Base-by-base conservation (phyloP, 345 rosid species). In the Brassica nigra region DNA sequence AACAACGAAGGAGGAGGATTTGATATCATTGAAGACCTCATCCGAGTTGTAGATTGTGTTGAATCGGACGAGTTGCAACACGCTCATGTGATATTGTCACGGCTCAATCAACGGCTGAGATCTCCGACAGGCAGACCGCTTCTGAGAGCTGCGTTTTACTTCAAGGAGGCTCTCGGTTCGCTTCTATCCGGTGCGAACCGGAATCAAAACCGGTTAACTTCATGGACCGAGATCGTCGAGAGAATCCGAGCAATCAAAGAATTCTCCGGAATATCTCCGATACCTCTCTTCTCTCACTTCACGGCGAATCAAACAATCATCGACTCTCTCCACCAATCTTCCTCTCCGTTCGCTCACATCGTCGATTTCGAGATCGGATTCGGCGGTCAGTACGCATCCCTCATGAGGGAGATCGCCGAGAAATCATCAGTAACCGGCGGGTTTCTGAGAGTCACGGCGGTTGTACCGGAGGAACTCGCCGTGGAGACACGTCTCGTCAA, bases 321-420 rank as follows among this genome's bases (percentile, higher is more conserved):
- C 10, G 97, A 95, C 27, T 72, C 95, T 12, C 73, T 94, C 55
- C 72, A 52, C 16, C 78, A 75, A 75, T 49, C 78, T 3, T 65
- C 78, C 34, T 69, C 71, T 0, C 23, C 31, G 27, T 78, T 71
- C 66, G 76, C 44, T 75, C 99, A 92, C 82, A 79, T 95, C 18
- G 81, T 95, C 4, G 97, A 92, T 59, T 95, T 95, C 62, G 97
- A 95, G 28, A 90, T 95, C 75, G 97, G 97, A 37, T 78, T 91
- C 42, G 95, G 97, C 0, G 86, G 91, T 44, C 97, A 92, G 58
- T 94, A 94, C 81, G 91, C 98, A 20, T 94, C 96, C 5, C 81
- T 94, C 42, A 86, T 94, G 90, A 83, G 86, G 74, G 97, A 90
- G 73, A 81, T 94, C 11, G 89, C 85, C 0, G 97, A 89, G 42